Percentiles rank a stretch among this genome's conserved stretches.
These are phyloP conservation scores for Pharnaceum exiguum DNA, from an alignment of 148 eudicot genomes.

Conservation along the genomic window DNA sequence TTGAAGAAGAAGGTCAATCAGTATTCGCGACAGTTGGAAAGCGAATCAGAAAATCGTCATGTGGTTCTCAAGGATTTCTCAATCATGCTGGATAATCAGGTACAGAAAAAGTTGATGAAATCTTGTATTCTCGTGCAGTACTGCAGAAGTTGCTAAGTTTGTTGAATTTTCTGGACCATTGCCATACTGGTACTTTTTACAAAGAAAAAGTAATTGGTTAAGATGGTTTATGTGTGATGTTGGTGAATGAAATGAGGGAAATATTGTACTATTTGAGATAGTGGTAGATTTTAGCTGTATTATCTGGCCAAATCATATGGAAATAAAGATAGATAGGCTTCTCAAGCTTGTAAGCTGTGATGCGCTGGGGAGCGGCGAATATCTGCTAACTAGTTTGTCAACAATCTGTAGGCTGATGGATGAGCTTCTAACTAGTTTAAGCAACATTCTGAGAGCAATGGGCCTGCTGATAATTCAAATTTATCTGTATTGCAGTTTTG, in stretches of 20 bases:
- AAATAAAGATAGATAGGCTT: neutral
- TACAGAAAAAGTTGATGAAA: slow-evolving; percentile 1
- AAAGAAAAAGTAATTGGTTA: too few relatives aligned
- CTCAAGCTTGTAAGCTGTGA: neutral
- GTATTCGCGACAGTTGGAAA: slow-evolving; percentile 46
- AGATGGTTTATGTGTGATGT: too few relatives aligned
- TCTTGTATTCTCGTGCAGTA: neutral
- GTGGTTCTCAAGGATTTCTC: slow-evolving; percentile 56
- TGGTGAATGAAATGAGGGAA: too few relatives aligned
- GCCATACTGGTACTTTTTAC: too few relatives aligned
- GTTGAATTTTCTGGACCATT: too few relatives aligned
- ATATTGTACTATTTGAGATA: too few relatives aligned
- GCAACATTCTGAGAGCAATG: neutral
- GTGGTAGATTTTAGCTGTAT: neutral
- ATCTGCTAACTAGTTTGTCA: neutral
- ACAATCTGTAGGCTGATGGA: neutral
- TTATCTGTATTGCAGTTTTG: neutral
- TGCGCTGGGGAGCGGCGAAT: neutral
- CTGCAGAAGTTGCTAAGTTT: too few relatives aligned
- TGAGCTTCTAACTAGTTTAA: neutral
- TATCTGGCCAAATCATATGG: neutral
- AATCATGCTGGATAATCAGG: slow-evolving; percentile 54
- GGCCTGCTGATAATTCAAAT: neutral
- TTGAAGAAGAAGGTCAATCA: slow-evolving; percentile 65
- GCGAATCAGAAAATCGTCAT: slow-evolving; percentile 30